phyloP scores from a whole-genome alignment of 768 basidiomycete genomes.

The Chalciporus pseudorubinellus region DNA sequence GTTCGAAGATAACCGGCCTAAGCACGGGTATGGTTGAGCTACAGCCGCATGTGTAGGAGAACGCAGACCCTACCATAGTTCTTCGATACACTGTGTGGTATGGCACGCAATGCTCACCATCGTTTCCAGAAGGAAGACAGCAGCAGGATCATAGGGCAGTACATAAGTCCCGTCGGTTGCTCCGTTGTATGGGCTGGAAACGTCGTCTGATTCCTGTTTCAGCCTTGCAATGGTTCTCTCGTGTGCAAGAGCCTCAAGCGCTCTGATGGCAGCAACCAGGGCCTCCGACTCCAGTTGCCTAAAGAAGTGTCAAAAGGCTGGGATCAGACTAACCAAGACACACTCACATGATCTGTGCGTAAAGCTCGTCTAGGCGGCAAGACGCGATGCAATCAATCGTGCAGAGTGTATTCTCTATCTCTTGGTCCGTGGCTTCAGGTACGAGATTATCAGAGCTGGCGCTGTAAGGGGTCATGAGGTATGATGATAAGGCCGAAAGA shows the following conservation, averaged over 20 bases:
- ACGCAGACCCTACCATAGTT: constrained; percentile 71
- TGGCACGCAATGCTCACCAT: constrained; percentile 89
- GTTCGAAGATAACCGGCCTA: constrained; percentile 95
- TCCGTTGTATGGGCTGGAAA: constrained; percentile 33
- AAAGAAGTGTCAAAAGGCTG: constrained; percentile 11
- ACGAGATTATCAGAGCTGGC: constrained; percentile 70
- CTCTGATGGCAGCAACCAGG: constrained; percentile 78
- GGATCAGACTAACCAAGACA: background rate
- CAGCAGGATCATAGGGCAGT: constrained; percentile 91
- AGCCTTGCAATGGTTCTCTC: constrained; percentile 80
- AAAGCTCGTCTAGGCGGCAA: constrained; percentile 91
- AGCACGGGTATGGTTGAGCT: background rate
- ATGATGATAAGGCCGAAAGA: constrained; percentile 90
- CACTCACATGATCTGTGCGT: constrained; percentile 87
- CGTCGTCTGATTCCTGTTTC: constrained; percentile 67
- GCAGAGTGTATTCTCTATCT: constrained; percentile 91
- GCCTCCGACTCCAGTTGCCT: constrained; percentile 81
- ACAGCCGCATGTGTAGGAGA: background rate
- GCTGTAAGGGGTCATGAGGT: constrained; percentile 93
- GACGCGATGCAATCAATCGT: constrained; percentile 94
- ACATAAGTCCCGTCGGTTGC: constrained; percentile 45
- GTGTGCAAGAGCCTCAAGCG: constrained; percentile 88
- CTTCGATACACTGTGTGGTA: constrained; percentile 74
- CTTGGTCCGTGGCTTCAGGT: constrained; percentile 84
- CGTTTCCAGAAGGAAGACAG: constrained; percentile 90